Evolutionary conservation across 1,284 basidiomycete genomes (phyloP).

Genomic region (Ustilago cynodontis): DNA sequence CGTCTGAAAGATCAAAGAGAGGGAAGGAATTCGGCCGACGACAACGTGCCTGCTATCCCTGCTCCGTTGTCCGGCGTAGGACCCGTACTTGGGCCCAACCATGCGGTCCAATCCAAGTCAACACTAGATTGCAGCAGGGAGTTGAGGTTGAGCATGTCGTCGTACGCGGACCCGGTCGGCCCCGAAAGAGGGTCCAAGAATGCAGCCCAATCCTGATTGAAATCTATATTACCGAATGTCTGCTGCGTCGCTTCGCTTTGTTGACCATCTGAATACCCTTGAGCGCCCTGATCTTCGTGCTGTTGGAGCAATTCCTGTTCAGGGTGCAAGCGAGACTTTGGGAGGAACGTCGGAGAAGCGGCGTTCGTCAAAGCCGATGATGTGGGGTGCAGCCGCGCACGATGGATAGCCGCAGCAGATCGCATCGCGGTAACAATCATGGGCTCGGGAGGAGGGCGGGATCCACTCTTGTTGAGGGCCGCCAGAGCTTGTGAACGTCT

Average conservation of each 20-base stretch:
- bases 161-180: not conserved
- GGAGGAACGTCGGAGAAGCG: not conserved
- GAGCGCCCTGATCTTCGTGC: not conserved
- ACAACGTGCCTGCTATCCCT: not conserved
- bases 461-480: not conserved
- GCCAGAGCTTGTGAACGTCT: conserved; percentile 17
- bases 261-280: not conserved
- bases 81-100: conserved; percentile 14
- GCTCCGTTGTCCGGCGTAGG: not conserved
- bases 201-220: not conserved
- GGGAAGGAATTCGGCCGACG: not conserved
- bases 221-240: not conserved
- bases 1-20: no score
- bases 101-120: conserved; percentile 28
- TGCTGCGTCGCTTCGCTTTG: not conserved
- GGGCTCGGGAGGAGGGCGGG: conserved; percentile 6
- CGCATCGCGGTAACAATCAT: conserved; percentile 19
- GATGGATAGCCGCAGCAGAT: no score
- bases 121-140: conserved; percentile 27
- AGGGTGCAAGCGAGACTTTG: not conserved
- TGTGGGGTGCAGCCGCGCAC: not conserved
- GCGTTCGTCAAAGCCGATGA: no score
- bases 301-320: not conserved
- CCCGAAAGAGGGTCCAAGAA: conserved; percentile 1
- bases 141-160: conserved; percentile 22